Evolutionary conservation across 805 yeast species (phyloP).

Genomic region (Kodamaea hsintzibuensis): DNA sequence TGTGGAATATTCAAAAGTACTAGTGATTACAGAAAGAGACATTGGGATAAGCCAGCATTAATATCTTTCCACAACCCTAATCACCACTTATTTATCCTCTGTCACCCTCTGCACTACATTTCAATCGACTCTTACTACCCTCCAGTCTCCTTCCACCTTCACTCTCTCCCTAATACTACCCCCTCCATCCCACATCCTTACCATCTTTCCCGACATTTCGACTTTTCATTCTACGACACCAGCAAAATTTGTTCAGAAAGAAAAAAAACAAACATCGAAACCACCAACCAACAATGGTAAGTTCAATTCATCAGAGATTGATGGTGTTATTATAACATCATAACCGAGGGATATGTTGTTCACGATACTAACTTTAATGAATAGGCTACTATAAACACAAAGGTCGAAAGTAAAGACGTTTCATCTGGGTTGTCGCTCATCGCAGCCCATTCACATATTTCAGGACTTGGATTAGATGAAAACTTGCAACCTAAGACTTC

Average conservation of each 20-base stretch:
- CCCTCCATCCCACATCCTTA: not conserved
- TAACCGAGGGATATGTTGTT: not conserved
- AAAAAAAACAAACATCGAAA: not conserved
- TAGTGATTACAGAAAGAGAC: too few relatives aligned
- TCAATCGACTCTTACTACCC: too few relatives aligned
- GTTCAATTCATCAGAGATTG: not conserved
- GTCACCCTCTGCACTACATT: too few relatives aligned
- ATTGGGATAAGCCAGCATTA: too few relatives aligned
- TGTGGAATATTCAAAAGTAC: too few relatives aligned
- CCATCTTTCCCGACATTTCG: not conserved
- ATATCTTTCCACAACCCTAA: too few relatives aligned
- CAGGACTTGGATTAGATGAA: constrained; percentile 96
- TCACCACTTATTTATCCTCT: too few relatives aligned
- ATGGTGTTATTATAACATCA: not conserved
- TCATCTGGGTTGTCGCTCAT: constrained; percentile 61
- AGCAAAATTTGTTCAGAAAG: not conserved
- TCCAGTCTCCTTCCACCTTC: not conserved
- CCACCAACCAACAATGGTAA: constrained; percentile 10
- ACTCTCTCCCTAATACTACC: not conserved
- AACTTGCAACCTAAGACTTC: constrained; percentile 74
- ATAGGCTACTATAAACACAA: constrained; percentile 30
- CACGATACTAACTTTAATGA: constrained; percentile 9
- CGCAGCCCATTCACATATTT: constrained; percentile 98
- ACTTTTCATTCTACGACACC: not conserved
- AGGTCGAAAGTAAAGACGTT: constrained; percentile 32